Evolutionary conservation across 163 green algal genomes (phyloP).

Genomic region (Scenedesmus sp.): DNA sequence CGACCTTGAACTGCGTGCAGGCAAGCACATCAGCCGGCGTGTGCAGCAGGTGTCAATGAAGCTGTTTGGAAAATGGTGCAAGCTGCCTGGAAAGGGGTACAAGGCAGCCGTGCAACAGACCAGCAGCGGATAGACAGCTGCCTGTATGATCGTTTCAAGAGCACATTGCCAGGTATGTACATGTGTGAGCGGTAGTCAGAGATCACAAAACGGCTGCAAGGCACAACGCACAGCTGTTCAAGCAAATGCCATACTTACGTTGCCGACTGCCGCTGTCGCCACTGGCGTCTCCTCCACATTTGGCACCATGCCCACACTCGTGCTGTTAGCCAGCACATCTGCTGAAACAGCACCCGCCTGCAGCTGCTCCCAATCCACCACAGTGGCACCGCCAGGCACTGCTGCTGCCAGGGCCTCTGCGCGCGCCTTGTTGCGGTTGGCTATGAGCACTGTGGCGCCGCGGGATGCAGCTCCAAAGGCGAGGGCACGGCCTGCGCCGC

Average conservation of each 20-base stretch:
- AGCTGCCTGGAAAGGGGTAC: too few species aligned
- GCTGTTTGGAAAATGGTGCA: too few species aligned
- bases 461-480: conserved; percentile 89
- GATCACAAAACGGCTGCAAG: neutral
- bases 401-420: conserved; percentile 79
- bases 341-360: conserved; percentile 59
- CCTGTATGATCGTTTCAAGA: neutral
- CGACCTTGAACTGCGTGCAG: conserved; percentile 78
- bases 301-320: conserved; percentile 93
- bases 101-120: neutral
- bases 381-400: conserved; percentile 56
- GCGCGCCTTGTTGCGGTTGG: conserved; percentile 83
- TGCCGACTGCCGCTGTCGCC: conserved; percentile 38
- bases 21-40: neutral
- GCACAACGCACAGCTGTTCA: neutral
- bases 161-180: neutral
- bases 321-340: conserved; percentile 96
- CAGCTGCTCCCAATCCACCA: conserved; percentile 72
- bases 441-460: conserved; percentile 84
- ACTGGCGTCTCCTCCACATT: conserved; percentile 75
- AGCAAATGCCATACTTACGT: conserved; percentile 17
- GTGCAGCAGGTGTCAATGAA: too few species aligned
- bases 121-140: neutral
- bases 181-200: too few species aligned
- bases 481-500: conserved; percentile 91